Evolutionary conservation across 139 green algal species (phyloP), one percentile per base, ranked within the genome.

Genomic region (Tetraselmis striata): DNA sequence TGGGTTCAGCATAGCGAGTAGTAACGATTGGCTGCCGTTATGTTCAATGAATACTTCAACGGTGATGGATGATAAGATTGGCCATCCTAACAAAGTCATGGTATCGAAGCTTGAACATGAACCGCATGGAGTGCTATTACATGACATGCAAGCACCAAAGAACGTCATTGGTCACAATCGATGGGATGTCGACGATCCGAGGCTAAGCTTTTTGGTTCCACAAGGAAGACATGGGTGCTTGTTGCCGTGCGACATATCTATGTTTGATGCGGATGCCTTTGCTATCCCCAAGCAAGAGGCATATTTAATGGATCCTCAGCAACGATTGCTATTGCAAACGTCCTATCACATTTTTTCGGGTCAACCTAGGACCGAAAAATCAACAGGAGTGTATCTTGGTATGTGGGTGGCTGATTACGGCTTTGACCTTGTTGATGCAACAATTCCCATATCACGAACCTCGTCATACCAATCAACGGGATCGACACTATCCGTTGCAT

Each of bases 231-330:
- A 95, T 86, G 92, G 91, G 22, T 85, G 88, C 25, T 95, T 90
- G 82, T 75, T 98, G 67, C 30, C 30, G 2, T 5, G 80, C 0
- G 88, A 79, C n/a, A 59, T 92, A 1, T 87, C 92, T 23, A 0
- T 77, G 22, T 98, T 98, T 85, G 95, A 98, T 79, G 85, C 85
- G 0, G 84, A 77, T 0, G 82, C 84, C 0, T 97, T 98, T 82
- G 88, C 89, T 76, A 88, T 97, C 28, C 82, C 80, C 11, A 67
- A 75, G 1, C 75, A 85, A 5, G 95, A 98, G 83, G 95, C 92
- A 0, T 24, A 86, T 59, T 87, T 96, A 1, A 95, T 98, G 89
- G 94, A 98, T 80, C 86, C 92, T 0, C 94, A 98, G 89, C 94
- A 98, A 83, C 85, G 95, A 23, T 81, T 97, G 80, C 87, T 98